phyloP scores from a whole-genome alignment of 495 filamentous ascomycete genomes.

The Beverwykella pulmonaria region DNA sequence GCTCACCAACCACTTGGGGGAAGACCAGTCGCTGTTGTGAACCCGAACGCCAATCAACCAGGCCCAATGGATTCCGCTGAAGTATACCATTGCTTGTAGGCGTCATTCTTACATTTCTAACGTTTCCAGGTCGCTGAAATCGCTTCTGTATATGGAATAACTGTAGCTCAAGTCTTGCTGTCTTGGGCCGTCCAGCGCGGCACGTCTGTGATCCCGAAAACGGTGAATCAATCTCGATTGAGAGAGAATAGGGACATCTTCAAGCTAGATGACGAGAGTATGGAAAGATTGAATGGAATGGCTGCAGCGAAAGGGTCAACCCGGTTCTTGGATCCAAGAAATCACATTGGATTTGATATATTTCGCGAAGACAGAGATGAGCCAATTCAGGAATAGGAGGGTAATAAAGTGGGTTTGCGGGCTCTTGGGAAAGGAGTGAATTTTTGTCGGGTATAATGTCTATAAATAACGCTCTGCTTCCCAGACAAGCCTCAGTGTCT shows the following conservation, averaged over 20 bases:
- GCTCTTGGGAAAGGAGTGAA: too few relatives aligned
- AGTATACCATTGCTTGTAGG: background rate
- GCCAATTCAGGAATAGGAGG: background rate
- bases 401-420: background rate
- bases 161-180: constrained; percentile 7
- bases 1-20: background rate
- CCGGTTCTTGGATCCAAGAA: background rate
- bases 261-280: background rate
- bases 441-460: too few relatives aligned
- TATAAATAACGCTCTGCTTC: too few relatives aligned
- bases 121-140: constrained; percentile 3
- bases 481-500: too few relatives aligned
- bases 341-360: constrained; percentile 1
- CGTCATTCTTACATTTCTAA: background rate
- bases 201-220: constrained; percentile 12
- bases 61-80: background rate
- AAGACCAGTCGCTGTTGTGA: background rate
- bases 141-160: background rate
- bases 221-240: background rate
- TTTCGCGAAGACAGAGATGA: background rate
- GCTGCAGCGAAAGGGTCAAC: background rate
- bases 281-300: background rate
- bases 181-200: constrained; percentile 17
- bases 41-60: background rate
- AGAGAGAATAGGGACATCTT: background rate